Base-by-base conservation (phyloP, 805 yeast genomes). In the Kuraishia ogatae region DNA sequence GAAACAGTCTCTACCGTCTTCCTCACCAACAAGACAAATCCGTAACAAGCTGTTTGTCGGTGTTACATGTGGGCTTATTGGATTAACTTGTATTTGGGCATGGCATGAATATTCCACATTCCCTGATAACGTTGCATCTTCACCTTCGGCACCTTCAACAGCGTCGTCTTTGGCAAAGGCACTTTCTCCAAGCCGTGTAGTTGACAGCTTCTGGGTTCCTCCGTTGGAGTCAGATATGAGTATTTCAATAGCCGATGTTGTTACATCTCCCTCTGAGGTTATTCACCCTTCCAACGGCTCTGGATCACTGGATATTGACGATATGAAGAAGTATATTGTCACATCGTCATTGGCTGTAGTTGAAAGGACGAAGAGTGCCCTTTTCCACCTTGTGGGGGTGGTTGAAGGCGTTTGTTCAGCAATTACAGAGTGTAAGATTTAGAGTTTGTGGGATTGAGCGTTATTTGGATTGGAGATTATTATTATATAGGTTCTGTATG, bases 21-120 rank as follows among this genome's bases (percentile, higher is more conserved):
- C 29, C 29, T 26, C 29, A 26, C 10, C 43, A 35, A 7, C 43
- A 35, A 10, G 43, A 4, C n/a, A 35, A 35, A 15, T 35, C 43
- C 43, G 43, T 26, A 59, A 56, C 3, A 60, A 58, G 28, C 51
- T 67, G 23, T 35, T 63, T 20, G 39, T 64, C 11, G 69, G 71
- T 1, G 58, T 66, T 5, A 58, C 71, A 2, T 60, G 67, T 23
- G 70, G 72, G 2, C 56, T 64, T 52, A 57, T 66, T 19, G 62
- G 71, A 26, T 47, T 68, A n/a, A 64, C 71, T 7, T 19, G 66
- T 13, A 57, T 64, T n/a, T 49, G 65, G 23, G 54, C 67, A 15
- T 67, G 66, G 64, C 62, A 57, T 51, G 67, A 64, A 50, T 24
- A 39, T 39, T 39, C 50, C n/a, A 23, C 13, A 10, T 8, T 35